phyloP scores from a whole-genome alignment of 768 basidiomycete genomes.

The Tricholoma terreum region DNA sequence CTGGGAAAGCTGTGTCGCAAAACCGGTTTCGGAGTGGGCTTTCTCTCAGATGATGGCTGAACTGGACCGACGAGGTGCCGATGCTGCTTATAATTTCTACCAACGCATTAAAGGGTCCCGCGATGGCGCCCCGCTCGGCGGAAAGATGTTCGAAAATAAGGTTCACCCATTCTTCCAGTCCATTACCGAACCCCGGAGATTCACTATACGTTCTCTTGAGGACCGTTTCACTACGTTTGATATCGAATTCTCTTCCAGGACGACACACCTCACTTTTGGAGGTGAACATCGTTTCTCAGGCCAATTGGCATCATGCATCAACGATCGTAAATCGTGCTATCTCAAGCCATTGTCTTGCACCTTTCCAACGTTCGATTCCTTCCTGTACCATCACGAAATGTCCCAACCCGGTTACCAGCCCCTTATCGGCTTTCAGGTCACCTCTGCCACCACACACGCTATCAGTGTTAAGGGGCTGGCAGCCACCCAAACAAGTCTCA shows the following conservation, averaged over 20 bases:
- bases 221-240: too few relatives aligned
- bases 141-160: too few relatives aligned
- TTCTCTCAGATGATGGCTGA: background rate
- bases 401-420: background rate
- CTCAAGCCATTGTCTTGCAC: too few relatives aligned
- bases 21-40: background rate
- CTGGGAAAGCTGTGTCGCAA: background rate
- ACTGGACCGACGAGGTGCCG: background rate
- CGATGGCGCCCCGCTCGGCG: too few relatives aligned
- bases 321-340: too few relatives aligned
- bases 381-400: background rate
- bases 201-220: too few relatives aligned
- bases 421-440: background rate
- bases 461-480: background rate
- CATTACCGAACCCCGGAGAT: too few relatives aligned
- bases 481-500: background rate
- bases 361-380: background rate
- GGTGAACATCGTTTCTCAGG: too few relatives aligned
- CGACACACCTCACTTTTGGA: too few relatives aligned
- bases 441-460: background rate
- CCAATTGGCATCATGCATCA: too few relatives aligned
- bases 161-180: too few relatives aligned
- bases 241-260: too few relatives aligned
- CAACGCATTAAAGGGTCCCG: background rate
- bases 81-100: background rate